Percentiles rank a stretch among this genome's conserved stretches.
Evolutionary conservation across 2,329 filamentous ascomycete species (phyloP).

Genomic region (Cryphonectria radicalis): DNA sequence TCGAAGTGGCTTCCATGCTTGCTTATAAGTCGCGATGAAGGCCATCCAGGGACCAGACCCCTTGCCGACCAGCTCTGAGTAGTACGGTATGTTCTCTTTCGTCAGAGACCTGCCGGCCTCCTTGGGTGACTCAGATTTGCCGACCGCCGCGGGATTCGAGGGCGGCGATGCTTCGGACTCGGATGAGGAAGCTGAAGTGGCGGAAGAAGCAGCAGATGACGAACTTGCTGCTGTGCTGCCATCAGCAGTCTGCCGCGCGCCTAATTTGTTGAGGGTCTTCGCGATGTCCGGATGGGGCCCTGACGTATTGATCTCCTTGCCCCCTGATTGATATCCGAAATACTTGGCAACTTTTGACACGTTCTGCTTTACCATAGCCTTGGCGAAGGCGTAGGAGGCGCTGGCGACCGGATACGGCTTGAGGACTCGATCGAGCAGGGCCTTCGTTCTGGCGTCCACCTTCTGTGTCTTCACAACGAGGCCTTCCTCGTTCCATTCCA

Average conservation of each 20-base stretch:
- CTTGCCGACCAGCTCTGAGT: conserved; percentile 34
- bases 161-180: neutral
- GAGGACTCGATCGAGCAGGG: conserved; percentile 52
- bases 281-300: conserved; percentile 38
- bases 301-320: conserved; percentile 22
- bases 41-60: conserved; percentile 41
- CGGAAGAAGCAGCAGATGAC: conserved; percentile 24
- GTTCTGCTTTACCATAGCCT: conserved; percentile 52
- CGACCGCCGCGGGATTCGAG: neutral
- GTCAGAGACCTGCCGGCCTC: conserved; percentile 19
- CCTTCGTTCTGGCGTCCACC: conserved; percentile 53
- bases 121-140: neutral
- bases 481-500: conserved; percentile 54
- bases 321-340: conserved; percentile 47
- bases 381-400: conserved; percentile 57
- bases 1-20: conserved; percentile 49
- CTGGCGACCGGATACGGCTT: conserved; percentile 58
- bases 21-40: conserved; percentile 40
- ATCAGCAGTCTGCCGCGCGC: conserved; percentile 28
- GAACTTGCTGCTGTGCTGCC: conserved; percentile 33
- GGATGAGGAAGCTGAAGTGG: conserved; percentile 15
- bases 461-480: conserved; percentile 52
- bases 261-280: conserved; percentile 37
- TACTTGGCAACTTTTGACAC: conserved; percentile 47
- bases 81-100: conserved; percentile 33